Evolutionary conservation across 495 filamentous ascomycete species (phyloP).

Genomic region (Penicillium fimorum): DNA sequence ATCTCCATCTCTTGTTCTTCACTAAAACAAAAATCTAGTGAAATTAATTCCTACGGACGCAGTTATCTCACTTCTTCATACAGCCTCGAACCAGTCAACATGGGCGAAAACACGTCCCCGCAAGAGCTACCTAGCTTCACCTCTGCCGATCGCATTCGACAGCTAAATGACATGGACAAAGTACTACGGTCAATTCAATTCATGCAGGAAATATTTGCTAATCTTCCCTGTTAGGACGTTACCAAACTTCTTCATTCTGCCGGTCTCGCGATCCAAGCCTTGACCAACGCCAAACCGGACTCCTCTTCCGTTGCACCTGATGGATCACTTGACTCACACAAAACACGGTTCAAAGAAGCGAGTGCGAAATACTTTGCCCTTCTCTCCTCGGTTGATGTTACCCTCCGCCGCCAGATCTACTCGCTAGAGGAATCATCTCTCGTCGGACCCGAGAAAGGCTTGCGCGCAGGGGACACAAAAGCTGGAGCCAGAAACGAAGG

Average conservation of each 20-base stretch:
- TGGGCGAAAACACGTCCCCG: not conserved
- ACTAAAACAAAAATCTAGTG: not conserved
- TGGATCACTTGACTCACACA: conserved; percentile 51
- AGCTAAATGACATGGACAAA: conserved; percentile 73
- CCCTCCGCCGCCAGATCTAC: conserved; percentile 73
- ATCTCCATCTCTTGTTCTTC: not conserved
- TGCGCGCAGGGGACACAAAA: conserved; percentile 27
- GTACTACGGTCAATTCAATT: conserved; percentile 35
- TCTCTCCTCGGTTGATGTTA: conserved; percentile 66
- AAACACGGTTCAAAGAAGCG: conserved; percentile 57
- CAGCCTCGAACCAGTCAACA: not conserved
- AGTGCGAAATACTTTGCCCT: conserved; percentile 67
- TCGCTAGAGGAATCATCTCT: conserved; percentile 76
- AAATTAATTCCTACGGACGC: not conserved
- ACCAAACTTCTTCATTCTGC: conserved; percentile 64
- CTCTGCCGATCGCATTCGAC: conserved; percentile 69
- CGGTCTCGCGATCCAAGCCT: conserved; percentile 64
- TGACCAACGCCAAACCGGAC: conserved; percentile 53
- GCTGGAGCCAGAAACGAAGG: conserved; percentile 4
- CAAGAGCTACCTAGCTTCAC: conserved; percentile 44
- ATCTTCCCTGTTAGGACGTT: conserved; percentile 43
- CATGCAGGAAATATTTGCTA: not conserved
- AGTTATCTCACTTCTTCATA: not conserved
- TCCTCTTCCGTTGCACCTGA: conserved; percentile 25
- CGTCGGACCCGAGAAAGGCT: conserved; percentile 46